Base-by-base conservation (phyloP, 1,284 basidiomycete genomes). In the Stygiomarasmius scandens region DNA sequence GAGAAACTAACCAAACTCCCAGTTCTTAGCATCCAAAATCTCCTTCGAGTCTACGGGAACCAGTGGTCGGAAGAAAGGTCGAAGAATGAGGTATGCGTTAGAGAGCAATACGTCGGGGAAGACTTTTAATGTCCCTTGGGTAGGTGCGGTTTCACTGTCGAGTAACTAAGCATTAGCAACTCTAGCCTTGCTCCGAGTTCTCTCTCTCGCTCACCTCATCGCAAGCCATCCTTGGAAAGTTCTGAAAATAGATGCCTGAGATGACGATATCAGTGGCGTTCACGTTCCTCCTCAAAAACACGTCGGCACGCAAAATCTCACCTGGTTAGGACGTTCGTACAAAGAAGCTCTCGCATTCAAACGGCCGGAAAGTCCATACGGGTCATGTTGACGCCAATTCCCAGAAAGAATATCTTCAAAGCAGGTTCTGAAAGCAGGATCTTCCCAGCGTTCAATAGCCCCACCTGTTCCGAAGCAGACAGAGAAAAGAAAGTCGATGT, bases 361-460 rank as follows among this genome's bases (percentile, higher is more conserved):
- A 20, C 88, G 71, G 22, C 77, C 78, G 0, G 73, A 70, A 0
- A 77, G 77, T 72, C 1, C 84, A 63, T 86, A 92, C 2, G 90
- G 84, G 69, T 93, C 86, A 66, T 92, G 87, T 27, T 80, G 73
- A 23, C 79, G 74, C 88, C 90, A 93, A 34, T 85, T 73, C 0
- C 90, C 90, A 14, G 71, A 68, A 16, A 95, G 74, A 55, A 95
- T 92, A 50, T 84, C 77, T 2, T 71, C 71, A 68, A 89, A 94
- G 62, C 84, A 87, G 2, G 73, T 76, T 34, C 90, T 78, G 73
- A 93, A 91, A 1, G 68, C 71, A 3, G 79, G 71, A 65, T 95
- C 92, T 69, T 95, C 92, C 93, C 93, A 95, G 23, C 92, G 78
- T 71, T 96, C 93, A 25, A 95, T 87, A 0, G 83, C 74, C 1